phyloP scores from a whole-genome alignment of 2,329 filamentous ascomycete genomes.

The Ceratocystis eucalypticola region DNA sequence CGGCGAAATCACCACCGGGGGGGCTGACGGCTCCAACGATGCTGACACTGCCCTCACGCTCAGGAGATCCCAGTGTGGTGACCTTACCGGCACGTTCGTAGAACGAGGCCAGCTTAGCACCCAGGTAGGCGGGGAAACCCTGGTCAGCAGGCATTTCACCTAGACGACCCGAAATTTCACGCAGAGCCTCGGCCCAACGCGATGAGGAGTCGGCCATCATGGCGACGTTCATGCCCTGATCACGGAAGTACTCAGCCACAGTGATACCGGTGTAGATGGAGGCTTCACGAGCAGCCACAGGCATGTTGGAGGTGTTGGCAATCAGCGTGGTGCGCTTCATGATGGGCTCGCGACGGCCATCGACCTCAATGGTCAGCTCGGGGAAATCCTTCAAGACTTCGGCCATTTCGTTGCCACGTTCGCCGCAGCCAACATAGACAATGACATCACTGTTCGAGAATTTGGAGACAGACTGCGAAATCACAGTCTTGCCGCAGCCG shows the following conservation, averaged over 20 bases:
- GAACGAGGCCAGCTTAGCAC: conserved; percentile 95
- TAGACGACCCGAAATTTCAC: conserved; percentile 95
- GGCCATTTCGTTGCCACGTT: conserved; percentile 98
- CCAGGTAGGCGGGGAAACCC: conserved; percentile 95
- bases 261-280: conserved; percentile 97
- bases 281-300: conserved; percentile 91
- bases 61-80: conserved; percentile 72
- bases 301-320: conserved; percentile 99
- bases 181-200: conserved; percentile 94
- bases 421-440: conserved; percentile 83
- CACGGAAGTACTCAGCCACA: conserved; percentile 90
- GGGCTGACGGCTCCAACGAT: conserved; percentile 96
- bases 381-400: conserved; percentile 99
- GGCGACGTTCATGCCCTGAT: conserved; percentile 91
- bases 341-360: conserved; percentile 92
- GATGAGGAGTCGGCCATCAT: conserved; percentile 99
- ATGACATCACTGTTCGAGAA: conserved; percentile 99
- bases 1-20: conserved; percentile 96
- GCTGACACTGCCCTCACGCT: conserved; percentile 82
- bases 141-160: conserved; percentile 99
- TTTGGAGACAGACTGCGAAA: conserved; percentile 95
- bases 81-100: conserved; percentile 95
- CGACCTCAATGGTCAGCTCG: conserved; percentile 86
- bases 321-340: conserved; percentile 99
- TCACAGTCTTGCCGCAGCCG: conserved; percentile 98